Conservation (phyloP, 2,329 filamentous ascomycete species). For the Xylariaceae sp. region DNA sequence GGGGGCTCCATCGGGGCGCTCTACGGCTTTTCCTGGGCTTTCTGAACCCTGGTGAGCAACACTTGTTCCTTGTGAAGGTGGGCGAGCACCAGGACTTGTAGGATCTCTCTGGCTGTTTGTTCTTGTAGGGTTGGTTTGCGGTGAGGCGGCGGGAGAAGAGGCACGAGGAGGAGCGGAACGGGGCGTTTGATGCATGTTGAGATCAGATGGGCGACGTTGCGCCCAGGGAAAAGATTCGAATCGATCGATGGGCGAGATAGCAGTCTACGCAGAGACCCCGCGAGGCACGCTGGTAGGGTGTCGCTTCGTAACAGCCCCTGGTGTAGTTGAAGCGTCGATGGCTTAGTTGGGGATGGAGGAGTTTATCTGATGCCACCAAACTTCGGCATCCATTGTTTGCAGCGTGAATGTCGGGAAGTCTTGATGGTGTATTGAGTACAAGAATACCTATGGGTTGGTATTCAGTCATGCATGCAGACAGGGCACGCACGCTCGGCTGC, state of each 20-base stretch:
- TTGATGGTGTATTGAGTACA: constrained; percentile 3
- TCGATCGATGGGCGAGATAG: constrained; percentile 2
- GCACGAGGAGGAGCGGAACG: constrained; percentile 68
- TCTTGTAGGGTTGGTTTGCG: constrained; percentile 67
- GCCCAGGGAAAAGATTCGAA: background rate
- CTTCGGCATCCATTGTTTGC: constrained; percentile 33
- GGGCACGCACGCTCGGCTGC: constrained; percentile 1
- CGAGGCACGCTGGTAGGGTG: background rate
- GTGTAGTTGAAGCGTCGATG: constrained; percentile 6
- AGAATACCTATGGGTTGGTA: background rate
- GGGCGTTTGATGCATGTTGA: constrained; percentile 84
- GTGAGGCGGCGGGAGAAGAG: constrained; percentile 68
- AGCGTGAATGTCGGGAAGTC: constrained; percentile 13
- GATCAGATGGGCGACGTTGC: background rate
- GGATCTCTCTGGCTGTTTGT: constrained; percentile 72
- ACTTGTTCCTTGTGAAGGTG: constrained; percentile 40
- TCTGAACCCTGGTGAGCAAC: constrained; percentile 32
- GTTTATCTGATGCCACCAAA: constrained; percentile 29
- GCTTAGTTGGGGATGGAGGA: constrained; percentile 20
- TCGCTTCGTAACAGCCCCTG: constrained; percentile 5
- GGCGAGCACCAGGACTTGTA: constrained; percentile 31
- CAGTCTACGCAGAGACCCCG: background rate
- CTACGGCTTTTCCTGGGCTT: constrained; percentile 46
- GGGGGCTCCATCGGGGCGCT: constrained; percentile 40
- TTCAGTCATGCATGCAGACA: constrained; percentile 2